phyloP scores from a whole-genome alignment of 768 basidiomycete species.

The Termitomyces heimii region DNA sequence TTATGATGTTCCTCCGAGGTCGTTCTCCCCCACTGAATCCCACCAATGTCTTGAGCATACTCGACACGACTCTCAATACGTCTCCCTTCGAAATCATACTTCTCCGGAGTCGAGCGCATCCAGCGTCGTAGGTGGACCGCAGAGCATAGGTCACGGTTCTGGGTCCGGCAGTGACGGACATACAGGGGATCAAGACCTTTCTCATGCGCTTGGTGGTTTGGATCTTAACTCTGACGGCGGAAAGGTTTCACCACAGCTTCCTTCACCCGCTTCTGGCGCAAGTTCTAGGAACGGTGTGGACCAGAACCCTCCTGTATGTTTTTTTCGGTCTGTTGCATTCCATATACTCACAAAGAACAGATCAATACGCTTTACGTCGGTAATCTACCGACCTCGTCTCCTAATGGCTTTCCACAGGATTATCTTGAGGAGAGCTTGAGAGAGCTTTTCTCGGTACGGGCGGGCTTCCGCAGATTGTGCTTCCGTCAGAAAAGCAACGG shows the following conservation, averaged over 20 bases:
- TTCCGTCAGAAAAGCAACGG: conserved; percentile 97
- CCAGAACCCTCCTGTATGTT: conserved; percentile 85
- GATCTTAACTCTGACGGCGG: conserved; percentile 49
- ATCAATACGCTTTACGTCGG: conserved; percentile 99
- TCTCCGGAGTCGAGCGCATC: conserved; percentile 27
- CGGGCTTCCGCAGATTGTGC: conserved; percentile 87
- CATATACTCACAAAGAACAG: conserved; percentile 24
- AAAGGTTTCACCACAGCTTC: conserved; percentile 66
- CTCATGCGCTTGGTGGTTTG: conserved; percentile 39
- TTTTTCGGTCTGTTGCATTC: neutral
- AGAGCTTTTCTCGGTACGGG: conserved; percentile 70
- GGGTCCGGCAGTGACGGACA: conserved; percentile 8
- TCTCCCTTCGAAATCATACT: conserved; percentile 5
- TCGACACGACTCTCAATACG: conserved; percentile 12
- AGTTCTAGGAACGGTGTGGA: conserved; percentile 55
- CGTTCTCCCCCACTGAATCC: conserved; percentile 14
- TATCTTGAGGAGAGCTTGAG: conserved; percentile 85
- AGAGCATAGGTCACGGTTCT: conserved; percentile 12
- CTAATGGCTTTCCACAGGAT: conserved; percentile 66
- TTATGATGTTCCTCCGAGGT: conserved; percentile 8
- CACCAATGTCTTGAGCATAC: conserved; percentile 12
- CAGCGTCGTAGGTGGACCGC: conserved; percentile 21
- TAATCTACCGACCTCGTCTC: conserved; percentile 81
- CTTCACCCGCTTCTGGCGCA: conserved; percentile 67
- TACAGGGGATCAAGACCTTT: conserved; percentile 22